Evolutionary conservation across 2,329 filamentous ascomycete genomes (phyloP).

Genomic region (Ophiocordyceps sinensis): DNA sequence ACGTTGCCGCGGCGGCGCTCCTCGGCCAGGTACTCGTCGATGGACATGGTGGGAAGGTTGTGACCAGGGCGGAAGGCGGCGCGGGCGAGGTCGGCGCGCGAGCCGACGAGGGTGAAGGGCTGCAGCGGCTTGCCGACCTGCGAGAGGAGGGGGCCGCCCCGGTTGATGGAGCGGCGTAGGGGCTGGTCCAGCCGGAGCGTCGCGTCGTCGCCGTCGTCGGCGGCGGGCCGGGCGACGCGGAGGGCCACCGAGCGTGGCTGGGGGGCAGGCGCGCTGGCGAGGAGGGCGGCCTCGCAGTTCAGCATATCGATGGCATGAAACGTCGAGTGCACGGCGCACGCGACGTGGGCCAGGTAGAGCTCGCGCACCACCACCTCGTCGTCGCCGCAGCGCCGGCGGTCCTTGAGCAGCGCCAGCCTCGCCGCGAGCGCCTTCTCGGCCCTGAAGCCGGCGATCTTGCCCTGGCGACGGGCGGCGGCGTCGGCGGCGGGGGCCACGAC

Average conservation of each 20-base stretch:
- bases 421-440: constrained; percentile 75
- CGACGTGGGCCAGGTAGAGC: constrained; percentile 62
- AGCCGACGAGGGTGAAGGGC: constrained; percentile 76
- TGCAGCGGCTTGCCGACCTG: constrained; percentile 71
- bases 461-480: constrained; percentile 56
- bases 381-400: constrained; percentile 29
- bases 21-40: constrained; percentile 94
- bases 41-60: constrained; percentile 91
- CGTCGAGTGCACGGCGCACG: constrained; percentile 60
- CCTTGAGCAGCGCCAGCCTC: constrained; percentile 51
- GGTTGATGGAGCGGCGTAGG: constrained; percentile 26
- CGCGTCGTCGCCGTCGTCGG: constrained; percentile 26
- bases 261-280: constrained; percentile 53
- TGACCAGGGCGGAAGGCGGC: constrained; percentile 85
- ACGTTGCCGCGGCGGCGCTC: constrained; percentile 74
- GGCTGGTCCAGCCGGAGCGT: constrained; percentile 62
- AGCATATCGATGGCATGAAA: constrained; percentile 82
- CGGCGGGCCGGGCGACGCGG: constrained; percentile 26
- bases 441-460: constrained; percentile 75
- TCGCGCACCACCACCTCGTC: constrained; percentile 78
- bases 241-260: constrained; percentile 12
- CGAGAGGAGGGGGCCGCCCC: constrained; percentile 59
- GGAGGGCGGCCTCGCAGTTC: constrained; percentile 69
- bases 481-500: constrained; percentile 44
- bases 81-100: constrained; percentile 57